Conservation (phyloP, 805 yeast genomes). For the Candida sanyiensis region DNA sequence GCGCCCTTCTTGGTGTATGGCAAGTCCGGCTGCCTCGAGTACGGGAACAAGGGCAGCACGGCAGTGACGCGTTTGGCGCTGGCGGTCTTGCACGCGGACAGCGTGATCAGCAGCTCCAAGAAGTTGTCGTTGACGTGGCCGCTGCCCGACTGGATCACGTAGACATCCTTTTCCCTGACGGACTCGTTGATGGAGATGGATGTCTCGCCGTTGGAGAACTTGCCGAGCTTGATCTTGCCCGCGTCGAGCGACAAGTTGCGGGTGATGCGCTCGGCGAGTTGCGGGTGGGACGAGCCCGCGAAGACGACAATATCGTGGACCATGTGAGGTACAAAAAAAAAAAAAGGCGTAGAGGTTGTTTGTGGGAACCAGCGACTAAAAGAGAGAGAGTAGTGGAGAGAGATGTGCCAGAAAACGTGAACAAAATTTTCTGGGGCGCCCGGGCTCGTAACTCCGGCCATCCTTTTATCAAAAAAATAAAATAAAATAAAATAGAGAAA, state of each 20-base stretch:
- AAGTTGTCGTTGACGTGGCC: slow-evolving; percentile 84
- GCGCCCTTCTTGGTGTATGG: slow-evolving; percentile 78
- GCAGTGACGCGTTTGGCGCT: slow-evolving; percentile 93
- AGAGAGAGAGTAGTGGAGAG: too few relatives aligned
- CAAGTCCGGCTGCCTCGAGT: slow-evolving; percentile 92
- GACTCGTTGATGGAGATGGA: slow-evolving; percentile 80
- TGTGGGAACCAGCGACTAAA: too few relatives aligned
- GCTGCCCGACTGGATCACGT: slow-evolving; percentile 87
- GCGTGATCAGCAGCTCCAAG: slow-evolving; percentile 87
- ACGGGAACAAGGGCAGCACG: slow-evolving; percentile 93
- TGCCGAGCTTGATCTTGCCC: slow-evolving; percentile 59
- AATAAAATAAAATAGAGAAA: too few relatives aligned
- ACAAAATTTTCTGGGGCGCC: too few relatives aligned
- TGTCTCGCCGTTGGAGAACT: slow-evolving; percentile 89
- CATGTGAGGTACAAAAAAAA: too few relatives aligned
- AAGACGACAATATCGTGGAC: slow-evolving; percentile 82
- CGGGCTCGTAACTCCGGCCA: too few relatives aligned
- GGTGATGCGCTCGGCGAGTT: slow-evolving; percentile 69
- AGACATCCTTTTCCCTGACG: slow-evolving; percentile 94
- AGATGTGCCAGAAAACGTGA: too few relatives aligned
- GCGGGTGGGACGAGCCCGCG: slow-evolving; percentile 88
- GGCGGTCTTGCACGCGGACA: slow-evolving; percentile 95
- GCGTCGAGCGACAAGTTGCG: slow-evolving; percentile 66
- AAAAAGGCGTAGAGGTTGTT: too few relatives aligned
- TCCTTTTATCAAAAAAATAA: too few relatives aligned